Base-by-base conservation (phyloP, 2,329 filamentous ascomycete species). In the Pseudogymnoascus sp. region DNA sequence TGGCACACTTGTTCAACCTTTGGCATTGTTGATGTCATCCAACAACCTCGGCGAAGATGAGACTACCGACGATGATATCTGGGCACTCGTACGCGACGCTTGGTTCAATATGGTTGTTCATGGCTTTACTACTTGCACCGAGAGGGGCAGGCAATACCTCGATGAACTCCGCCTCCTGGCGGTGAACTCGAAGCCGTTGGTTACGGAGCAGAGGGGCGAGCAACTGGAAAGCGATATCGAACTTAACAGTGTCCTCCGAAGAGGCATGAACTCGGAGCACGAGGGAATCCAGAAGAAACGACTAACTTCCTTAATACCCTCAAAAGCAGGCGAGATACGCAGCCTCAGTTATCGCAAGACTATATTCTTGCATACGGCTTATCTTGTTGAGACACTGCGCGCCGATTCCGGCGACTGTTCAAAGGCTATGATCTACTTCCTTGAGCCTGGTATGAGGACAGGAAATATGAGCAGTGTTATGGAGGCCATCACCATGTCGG, bases 31-130 rank as follows among this genome's bases (percentile, higher is more conserved):
- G 59, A 88, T 96, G 73, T 87, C 90, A 7, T 78, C 77, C 33
- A 83, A 86, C 65, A 80, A 86, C 61, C 74, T 86, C 41, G 64
- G 78, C 76, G 20, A 76, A 74, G 35, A 71, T 64, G 61, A 70
- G 30, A 67, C 77, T 8, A 83, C 88, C 59, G 88, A 92, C 59
- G 86, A 93, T 62, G 83, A 85, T 6, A 82, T 89, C 64, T 58
- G 35, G 37, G 82, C 84, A 25, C 76, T 95, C 61, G 82, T 94
- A 66, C 86, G 93, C 59, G 92, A 99, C 78, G 90, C 91, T 4
- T 99, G 94, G 94, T 97, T 97, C 76, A 99, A 99, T 69, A 91
- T 97, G 64, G 90, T 92, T 20, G 89, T 96, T 0, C 94, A 99
- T 72, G 94, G 92, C 4, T 96, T 97, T 71, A 87, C 86, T 8